Evolutionary conservation across 1,284 basidiomycete genomes (phyloP), one percentile per base, ranked within the genome.

Genomic region (Bjerkandera adusta): DNA sequence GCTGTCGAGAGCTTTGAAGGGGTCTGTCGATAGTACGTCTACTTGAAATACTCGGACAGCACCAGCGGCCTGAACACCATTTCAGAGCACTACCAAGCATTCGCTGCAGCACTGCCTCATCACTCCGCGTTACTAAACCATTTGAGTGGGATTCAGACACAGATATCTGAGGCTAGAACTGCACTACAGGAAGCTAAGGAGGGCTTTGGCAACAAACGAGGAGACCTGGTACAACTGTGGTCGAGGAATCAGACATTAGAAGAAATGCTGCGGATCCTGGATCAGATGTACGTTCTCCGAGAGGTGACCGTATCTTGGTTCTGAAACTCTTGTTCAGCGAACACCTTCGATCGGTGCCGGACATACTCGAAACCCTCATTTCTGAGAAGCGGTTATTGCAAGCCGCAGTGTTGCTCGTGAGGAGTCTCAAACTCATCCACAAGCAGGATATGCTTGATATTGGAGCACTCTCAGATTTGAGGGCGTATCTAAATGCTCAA

Each of bases 301-400:
- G 24, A 46, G 45, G 33, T 36, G 43, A n/a, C 43, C 29, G 29
- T 51, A 29, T 50, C 45, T 33, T 36, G n/a, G 41, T 37, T 10
- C 45, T 27, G 29, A 15, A 11, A 36, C 48, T 39, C 47, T 49
- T 47, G 27, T 24, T 10, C 54, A 97, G 95, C 47, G 95, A 98
- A 62, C 79, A 89, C 57, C 72, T 99, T 30, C 95, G 94, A 65
- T 77, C 85, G 38, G 86, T 98, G 0, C 96, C 97, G 1, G 97
- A 99, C 60, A 77, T 85, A 16, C 74, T 99, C 22, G 97, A 99
- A 65, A 85, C 86, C 4, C 71, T 98, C n/a, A 92, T 99, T 64
- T 89, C 94, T 1, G 97, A 98, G 66, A 99, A 99, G 64, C 83
- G 89, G 5, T 83, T 98, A 42, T 70, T 98, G 29, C 87, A 95